Conservation (phyloP, 768 basidiomycete genomes). For the Saitozyma podzolica region DNA sequence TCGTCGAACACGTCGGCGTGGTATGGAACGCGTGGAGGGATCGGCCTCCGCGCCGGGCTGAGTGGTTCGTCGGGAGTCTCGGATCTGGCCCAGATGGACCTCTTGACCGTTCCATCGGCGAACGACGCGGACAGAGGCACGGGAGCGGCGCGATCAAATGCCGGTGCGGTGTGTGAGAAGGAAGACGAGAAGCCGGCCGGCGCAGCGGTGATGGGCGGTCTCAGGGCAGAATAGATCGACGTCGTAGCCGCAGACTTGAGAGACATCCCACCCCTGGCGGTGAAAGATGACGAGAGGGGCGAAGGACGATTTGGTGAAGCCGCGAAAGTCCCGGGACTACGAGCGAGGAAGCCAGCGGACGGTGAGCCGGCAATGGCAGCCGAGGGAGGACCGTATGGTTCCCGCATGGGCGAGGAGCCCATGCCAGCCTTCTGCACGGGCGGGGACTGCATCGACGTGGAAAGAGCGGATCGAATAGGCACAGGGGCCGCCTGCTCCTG, state of each 20-base stretch:
- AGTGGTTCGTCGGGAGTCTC: constrained; percentile 33
- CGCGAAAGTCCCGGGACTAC: constrained; percentile 26
- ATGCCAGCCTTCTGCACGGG: constrained; percentile 16
- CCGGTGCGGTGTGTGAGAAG: constrained; percentile 33
- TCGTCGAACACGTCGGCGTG: constrained; percentile 60
- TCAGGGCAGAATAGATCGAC: constrained; percentile 22
- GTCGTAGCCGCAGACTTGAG: constrained; percentile 24
- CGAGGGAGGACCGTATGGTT: constrained; percentile 45
- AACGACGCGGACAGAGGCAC: constrained; percentile 43
- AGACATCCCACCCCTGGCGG: constrained; percentile 43
- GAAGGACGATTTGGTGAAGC: constrained; percentile 50
- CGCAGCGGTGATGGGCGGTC: constrained; percentile 35
- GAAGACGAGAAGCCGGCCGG: constrained; percentile 25
- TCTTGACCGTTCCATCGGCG: constrained; percentile 30
- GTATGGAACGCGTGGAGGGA: constrained; percentile 11
- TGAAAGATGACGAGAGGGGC: constrained; percentile 54
- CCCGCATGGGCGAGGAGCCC: constrained; percentile 39
- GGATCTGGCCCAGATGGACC: constrained; percentile 39
- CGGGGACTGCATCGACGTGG: constrained; percentile 38
- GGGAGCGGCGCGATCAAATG: constrained; percentile 6
- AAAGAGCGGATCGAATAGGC: constrained; percentile 40
- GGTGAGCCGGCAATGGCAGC: constrained; percentile 29
- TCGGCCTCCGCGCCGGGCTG: constrained; percentile 27
- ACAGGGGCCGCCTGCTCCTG: constrained; percentile 37
- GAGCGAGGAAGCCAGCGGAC: constrained; percentile 35